Evolutionary conservation across 2,329 filamentous ascomycete species (phyloP), one percentile per base, ranked within the genome.

Genomic region (Epicoccum nigrum): DNA sequence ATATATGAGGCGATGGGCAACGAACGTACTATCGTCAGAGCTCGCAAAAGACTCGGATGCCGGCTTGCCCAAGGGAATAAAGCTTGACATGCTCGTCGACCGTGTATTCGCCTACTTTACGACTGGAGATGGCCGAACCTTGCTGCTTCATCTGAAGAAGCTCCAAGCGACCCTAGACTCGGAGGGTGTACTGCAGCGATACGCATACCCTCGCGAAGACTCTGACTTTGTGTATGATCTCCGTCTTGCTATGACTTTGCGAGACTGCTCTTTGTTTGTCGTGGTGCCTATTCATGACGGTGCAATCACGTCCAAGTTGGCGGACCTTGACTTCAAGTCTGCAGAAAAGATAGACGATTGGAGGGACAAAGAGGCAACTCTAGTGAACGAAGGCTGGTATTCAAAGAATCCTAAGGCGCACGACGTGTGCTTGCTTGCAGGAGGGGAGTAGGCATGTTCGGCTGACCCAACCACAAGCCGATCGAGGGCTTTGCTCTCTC

Each of bases 191-290:
- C 21, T 52, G 33, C 49, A 40, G 33, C 49, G 44, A 16, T 39
- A 52, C 19, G 43, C 49, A 21, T 28, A 21, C 16, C 33, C 49
- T 7, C 49, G 39, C 8, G 49, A 52, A 16, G 49, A 52, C 39
- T 47, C 39, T 43, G 47, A 47, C 4, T 55, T 61, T 33, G 49
- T 61, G 30, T 35, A 55, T 41, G 58, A 65, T 23, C 50, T 68
- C 28, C 70, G 55, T 41, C 54, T 68, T 13, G 77, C 78, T 8
- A 80, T 79, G 77, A 79, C 77, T 2, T 56, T 80, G 11, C 65
- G 77, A 27, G 78, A 80, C 49, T 79, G 77, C 52, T 77, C 77
- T 4, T 58, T 79, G 5, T 79, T 77, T 53, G 58, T 79, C 25
- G 61, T 63, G 12, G 59, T 70, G 8, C 49, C 55, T 25, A 30